phyloP scores from a whole-genome alignment of 1,284 basidiomycete species.

The Mrakiaceae sp. region DNA sequence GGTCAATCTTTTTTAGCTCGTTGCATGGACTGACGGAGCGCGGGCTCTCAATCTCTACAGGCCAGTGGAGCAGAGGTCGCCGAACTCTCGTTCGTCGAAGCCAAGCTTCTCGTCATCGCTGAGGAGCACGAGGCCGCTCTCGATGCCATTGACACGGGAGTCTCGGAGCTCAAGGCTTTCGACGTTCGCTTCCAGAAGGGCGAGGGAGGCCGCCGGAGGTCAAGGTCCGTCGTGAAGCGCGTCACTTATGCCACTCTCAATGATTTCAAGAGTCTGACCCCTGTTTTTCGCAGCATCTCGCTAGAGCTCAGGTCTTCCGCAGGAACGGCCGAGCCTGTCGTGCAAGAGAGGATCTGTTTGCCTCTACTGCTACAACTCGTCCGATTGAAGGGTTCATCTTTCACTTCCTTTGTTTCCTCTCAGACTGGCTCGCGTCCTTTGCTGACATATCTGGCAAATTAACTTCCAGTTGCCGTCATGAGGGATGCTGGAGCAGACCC shows the following conservation, averaged over 20 bases:
- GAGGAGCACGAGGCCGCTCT: neutral
- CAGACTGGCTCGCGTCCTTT: too few relatives aligned
- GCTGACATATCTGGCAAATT: too few relatives aligned
- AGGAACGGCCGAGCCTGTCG: too few relatives aligned
- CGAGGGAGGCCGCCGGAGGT: neutral
- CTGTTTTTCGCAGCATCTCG: too few relatives aligned
- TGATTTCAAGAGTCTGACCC: too few relatives aligned
- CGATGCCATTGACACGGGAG: neutral
- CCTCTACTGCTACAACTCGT: slow-evolving; percentile 54
- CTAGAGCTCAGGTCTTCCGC: too few relatives aligned
- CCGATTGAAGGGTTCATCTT: slow-evolving; percentile 42
- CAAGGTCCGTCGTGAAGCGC: too few relatives aligned
- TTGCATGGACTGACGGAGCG: too few relatives aligned
- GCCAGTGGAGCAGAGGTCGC: neutral
- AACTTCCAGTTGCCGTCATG: neutral
- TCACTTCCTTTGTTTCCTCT: neutral
- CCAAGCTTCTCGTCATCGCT: neutral
- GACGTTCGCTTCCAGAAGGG: neutral
- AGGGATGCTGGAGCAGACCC: slow-evolving; percentile 8
- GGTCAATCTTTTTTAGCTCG: too few relatives aligned
- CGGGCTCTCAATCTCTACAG: too few relatives aligned
- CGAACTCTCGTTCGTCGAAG: neutral
- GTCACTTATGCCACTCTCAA: too few relatives aligned
- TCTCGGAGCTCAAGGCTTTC: neutral
- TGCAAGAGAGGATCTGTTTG: slow-evolving; percentile 37